Evolutionary conservation across 805 yeast genomes (phyloP), one percentile per base, ranked within the genome.

Genomic region (Jamesozyma piceae): DNA sequence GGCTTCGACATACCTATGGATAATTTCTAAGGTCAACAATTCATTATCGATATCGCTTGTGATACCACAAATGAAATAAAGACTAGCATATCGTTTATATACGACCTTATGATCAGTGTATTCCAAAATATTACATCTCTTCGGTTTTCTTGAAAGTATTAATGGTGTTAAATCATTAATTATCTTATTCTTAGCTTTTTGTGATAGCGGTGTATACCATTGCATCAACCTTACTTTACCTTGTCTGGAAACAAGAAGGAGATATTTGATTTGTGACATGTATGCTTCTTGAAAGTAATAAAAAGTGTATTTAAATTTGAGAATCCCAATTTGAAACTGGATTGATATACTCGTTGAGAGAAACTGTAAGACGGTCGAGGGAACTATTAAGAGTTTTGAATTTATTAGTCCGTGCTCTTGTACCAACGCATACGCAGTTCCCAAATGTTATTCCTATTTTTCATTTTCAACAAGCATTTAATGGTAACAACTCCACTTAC

Each of bases 61-160:
- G 22, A 89, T 77, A 0, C 95, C 96, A 31, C 86, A 82, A 38
- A 92, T 75, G 64, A 92, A 92, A 54, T 86, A 92, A 44, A 92
- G 68, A 37, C 95, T 85, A 1, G 98, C 98, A 58, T 92, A 92
- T 49, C 97, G 73, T 51, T 95, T 74, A 61, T 92, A 92, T 4
- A 90, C 85, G 14, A 94, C 77, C 62, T 90, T 92, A 41, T 57
- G 70, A 44, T 72, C 74, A 49, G 79, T 80, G 60, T 86, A 84
- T 60, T 89, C 97, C 37, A 89, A 67, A 43, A 89, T 88, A 62
- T 88, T 90, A 65, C 97, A 89, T 97, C 92, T 90, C 64, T 86
- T 88, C 26, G 95, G 82, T 46, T 94, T 75, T 48, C 99, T 73
- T 11, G 87, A 72, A 36, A 94, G 74, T 21, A 92, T 85, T 33